Percentiles rank a stretch among this genome's conserved stretches.
These are phyloP conservation scores for Tremella mesenterica DNA, from an alignment of 768 basidiomycete species.

Conservation along the genomic window DNA sequence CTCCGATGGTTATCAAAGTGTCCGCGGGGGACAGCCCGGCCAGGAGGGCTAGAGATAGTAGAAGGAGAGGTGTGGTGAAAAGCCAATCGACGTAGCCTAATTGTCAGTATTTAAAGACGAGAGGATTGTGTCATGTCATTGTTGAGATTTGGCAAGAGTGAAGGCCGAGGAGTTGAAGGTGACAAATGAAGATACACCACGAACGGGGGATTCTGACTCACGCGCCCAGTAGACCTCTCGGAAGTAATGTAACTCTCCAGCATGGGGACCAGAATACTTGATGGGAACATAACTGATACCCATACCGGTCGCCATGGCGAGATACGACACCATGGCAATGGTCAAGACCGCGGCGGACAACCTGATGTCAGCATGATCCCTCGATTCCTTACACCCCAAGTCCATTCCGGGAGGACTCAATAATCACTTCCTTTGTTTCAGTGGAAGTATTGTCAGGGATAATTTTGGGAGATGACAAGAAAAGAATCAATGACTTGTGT, in stretches of 20 bases:
- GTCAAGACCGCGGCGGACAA: slow-evolving; percentile 37
- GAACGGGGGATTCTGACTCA: slow-evolving; percentile 12
- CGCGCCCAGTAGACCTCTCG: slow-evolving; percentile 40
- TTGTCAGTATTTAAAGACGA: not conserved
- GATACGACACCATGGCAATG: slow-evolving; percentile 40
- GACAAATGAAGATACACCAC: not conserved
- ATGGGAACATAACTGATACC: slow-evolving; percentile 31
- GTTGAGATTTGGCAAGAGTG: not conserved
- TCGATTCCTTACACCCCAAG: no score
- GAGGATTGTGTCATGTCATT: not conserved
- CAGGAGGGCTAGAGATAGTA: slow-evolving; percentile 39
- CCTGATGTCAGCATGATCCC: no score
- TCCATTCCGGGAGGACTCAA: no score
- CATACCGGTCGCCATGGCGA: slow-evolving; percentile 39
- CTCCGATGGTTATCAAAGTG: slow-evolving; percentile 29
- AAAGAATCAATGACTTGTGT: no score
- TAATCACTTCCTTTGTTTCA: no score
- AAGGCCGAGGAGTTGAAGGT: not conserved
- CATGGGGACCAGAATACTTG: slow-evolving; percentile 11
- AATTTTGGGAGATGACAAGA: no score
- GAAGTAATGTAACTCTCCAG: slow-evolving; percentile 17
- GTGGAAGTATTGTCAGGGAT: no score
- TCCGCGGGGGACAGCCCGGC: slow-evolving; percentile 38
- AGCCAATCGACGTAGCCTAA: slow-evolving; percentile 38
- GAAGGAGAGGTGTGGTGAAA: slow-evolving; percentile 41